Base-by-base conservation (phyloP, 257 asterid species). In the Nicotiana tomentosiformis region DNA sequence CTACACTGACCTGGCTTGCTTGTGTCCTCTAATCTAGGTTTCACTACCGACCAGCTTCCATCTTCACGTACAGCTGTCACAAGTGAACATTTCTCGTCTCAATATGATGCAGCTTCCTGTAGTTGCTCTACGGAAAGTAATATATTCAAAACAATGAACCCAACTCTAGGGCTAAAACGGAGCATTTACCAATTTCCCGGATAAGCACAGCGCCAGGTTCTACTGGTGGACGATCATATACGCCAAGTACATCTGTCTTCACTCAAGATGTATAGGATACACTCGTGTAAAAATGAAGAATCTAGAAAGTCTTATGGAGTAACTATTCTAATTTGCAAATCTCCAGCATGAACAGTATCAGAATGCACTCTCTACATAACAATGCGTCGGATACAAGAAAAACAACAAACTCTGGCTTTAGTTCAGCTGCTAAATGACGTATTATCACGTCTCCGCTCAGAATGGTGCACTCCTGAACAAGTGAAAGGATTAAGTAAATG, bases 371-470 rank as follows among this genome's bases (percentile, higher is more conserved):
- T 74, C 62, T 26, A 74, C 39, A 55, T 74, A 74, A 15, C 16
- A 5, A 23, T 74, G 80, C 8, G 80, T 14, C 51, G 98, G 98
- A 94, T 96, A 96, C 99, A 70, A 96, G 98, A 82, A 94, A 96
- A 88, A 96, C 98, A 56, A 96, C 98, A 15, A 83, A 91, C 18
- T 89, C 90, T 15, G 99, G 99, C 83, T 89, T 91, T 82, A 96
- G 85, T 84, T 93, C 87, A 69, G 90, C 98, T 58, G 98, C 98
- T 58, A 96, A 90, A 89, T 93, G 92, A 64, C 95, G 88, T 62
- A 93, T 93, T 87, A 96, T 96, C n/a, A 92, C 93, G 82, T 96
- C 99, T 80, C 99, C 99, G 43, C 99, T 96, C 86, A 96, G 85
- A 87, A 96, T 96, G 17, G 99, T 94, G 93, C 99, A 96, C 70